A percentile compares a stretch with the other conserved stretches of the same genome.
Evolutionary conservation across 176 grass and related monocot genomes (phyloP).

Genomic region (Echinochloa phyllopogon): DNA sequence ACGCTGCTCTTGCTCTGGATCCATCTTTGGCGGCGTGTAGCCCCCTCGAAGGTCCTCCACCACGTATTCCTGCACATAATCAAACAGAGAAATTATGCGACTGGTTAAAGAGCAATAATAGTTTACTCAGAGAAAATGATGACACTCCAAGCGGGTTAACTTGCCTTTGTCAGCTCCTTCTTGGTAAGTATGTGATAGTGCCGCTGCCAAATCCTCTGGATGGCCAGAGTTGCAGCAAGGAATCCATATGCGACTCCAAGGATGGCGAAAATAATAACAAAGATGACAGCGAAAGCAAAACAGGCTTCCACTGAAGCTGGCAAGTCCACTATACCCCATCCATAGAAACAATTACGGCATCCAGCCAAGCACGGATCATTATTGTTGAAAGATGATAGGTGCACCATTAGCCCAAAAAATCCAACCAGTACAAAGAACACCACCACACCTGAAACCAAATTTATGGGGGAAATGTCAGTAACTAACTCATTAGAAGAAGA

Average conservation of each 20-base stretch:
- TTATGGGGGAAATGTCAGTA: conserved; percentile 4
- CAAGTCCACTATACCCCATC: conserved; percentile 74
- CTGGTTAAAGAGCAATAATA: not conserved
- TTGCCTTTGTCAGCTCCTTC: conserved; percentile 84
- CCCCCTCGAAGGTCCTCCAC: conserved; percentile 66
- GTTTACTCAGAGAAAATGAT: not conserved
- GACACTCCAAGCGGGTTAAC: not conserved
- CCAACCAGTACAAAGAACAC: conserved; percentile 82
- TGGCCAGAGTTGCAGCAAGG: conserved; percentile 76
- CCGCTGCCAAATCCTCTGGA: conserved; percentile 88
- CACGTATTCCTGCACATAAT: conserved; percentile 61
- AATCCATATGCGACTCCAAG: conserved; percentile 83
- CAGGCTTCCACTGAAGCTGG: conserved; percentile 83
- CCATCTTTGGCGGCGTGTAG: conserved; percentile 70
- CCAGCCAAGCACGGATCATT: conserved; percentile 70
- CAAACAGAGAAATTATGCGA: not conserved
- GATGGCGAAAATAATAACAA: conserved; percentile 77
- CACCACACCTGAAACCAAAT: conserved; percentile 67
- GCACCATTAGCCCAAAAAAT: conserved; percentile 77
- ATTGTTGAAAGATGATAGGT: conserved; percentile 69
- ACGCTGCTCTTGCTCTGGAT: conserved; percentile 68
- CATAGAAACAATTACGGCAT: conserved; percentile 70
- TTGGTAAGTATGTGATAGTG: conserved; percentile 86
- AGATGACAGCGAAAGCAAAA: conserved; percentile 78
- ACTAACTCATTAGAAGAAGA: not conserved